Base-by-base conservation (phyloP, 495 filamentous ascomycete genomes). In the Penicillium arizonense region DNA sequence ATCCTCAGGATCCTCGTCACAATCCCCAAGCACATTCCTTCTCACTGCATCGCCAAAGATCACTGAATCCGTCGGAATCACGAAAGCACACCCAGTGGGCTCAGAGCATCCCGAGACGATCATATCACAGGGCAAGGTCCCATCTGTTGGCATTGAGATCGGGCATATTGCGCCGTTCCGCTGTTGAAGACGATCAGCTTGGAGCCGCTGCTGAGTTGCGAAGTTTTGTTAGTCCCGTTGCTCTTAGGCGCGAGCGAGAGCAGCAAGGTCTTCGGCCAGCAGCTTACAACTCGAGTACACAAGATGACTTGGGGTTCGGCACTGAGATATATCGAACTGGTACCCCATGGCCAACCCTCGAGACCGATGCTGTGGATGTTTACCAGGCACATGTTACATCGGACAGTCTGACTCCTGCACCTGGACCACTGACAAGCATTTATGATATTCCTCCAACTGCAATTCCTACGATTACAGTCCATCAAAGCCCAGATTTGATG, bases 1-100 rank as follows among this genome's bases (percentile, higher is more conserved):
- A 74, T 43, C 66, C 70, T 18, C 52, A 52, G 23, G 61, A 74
- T 30, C 69, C 67, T 50, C 56, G 65, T 20, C 72, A 75, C 35
- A 74, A 71, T 30, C 69, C 72, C 18, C 20, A 60, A 7, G 16
- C 30, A 12, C 14, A 41, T 3, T 14, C 18, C 9, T 36, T 41
- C 8, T 16, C 47, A 1, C 62, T 52, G 46, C 20, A 45, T 8
- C 46, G 52, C 11, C 50, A 53, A 20, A 55, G 52, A 0, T 50
- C 55, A 39, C 47, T 45, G 1, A 47, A 46, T 13, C 55, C 59
- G 20, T 39, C 57, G 8, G 53, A 50, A 4, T 47, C 58, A 4
- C 49, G 48, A 14, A 51, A 52, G 1, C 65, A 62, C 43, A 44
- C 54, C 0, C 49, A 55, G 10, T 67, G 66, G 67, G 58, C 65